Percentiles rank a stretch among this genome's conserved stretches.
phyloP scores from a whole-genome alignment of 2,329 filamentous ascomycete species.

The Sporothrix brunneoviolacea region DNA sequence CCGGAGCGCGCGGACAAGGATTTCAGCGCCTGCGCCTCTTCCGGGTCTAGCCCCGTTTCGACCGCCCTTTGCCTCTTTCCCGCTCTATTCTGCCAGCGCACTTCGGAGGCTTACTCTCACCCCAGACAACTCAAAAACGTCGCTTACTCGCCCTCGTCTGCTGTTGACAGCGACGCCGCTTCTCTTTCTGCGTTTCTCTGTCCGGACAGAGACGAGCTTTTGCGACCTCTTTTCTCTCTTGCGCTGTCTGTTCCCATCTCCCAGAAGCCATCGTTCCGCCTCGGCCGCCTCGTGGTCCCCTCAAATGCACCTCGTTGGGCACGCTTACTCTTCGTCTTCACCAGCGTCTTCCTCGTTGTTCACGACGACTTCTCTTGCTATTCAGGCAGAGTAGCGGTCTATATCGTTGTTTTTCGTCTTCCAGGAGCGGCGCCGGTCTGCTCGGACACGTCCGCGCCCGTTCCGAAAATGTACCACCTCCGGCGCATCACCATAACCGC shows the following conservation, averaged over 20 bases:
- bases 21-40: too few relatives aligned
- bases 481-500: constrained; percentile 36
- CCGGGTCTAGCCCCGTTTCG: too few relatives aligned
- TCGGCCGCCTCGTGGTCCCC: not conserved
- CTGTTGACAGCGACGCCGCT: not conserved
- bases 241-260: not conserved
- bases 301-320: not conserved
- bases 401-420: not conserved
- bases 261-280: too few relatives aligned
- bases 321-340: not conserved
- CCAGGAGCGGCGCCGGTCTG: too few relatives aligned
- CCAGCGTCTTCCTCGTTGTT: constrained; percentile 38
- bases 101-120: too few relatives aligned
- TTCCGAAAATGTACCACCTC: constrained; percentile 38
- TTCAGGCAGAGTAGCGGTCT: constrained; percentile 20
- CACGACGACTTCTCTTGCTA: constrained; percentile 25
- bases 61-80: not conserved
- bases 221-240: not conserved
- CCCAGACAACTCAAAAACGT: too few relatives aligned
- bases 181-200: constrained; percentile 1
- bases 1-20: too few relatives aligned
- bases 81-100: too few relatives aligned
- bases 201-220: constrained; percentile 3
- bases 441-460: not conserved
- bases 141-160: not conserved